Base-by-base conservation (phyloP, 116 monocot species). In the Zostera marina region DNA sequence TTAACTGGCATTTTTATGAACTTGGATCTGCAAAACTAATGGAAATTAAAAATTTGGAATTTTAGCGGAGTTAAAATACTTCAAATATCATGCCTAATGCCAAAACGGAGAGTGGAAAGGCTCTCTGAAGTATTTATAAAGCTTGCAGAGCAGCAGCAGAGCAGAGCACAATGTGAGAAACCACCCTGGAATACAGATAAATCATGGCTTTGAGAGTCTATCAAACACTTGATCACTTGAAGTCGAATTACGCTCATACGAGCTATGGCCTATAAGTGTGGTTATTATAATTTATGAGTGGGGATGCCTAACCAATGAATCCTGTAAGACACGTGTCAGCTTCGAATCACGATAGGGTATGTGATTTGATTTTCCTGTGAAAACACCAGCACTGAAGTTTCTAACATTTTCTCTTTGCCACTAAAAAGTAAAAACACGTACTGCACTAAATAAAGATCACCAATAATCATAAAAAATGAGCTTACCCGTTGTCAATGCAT, bases 271-370 rank as follows among this genome's bases (percentile, higher is more conserved):
- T n/a, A n/a, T n/a, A n/a, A n/a, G n/a, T n/a, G n/a, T 24, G 24
- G 43, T 57, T 40, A 57, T 15, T 42, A n/a, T n/a, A n/a, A n/a
- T n/a, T n/a, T n/a, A 16, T 5, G 19, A 20, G 26, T 9, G 41
- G 11, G 15, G n/a, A n/a, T 43, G 15, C 19, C 70, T 65, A 25
- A 91, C 91, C 82, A 91, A 62, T 63, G 81, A 66, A 81, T 91
- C 90, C 73, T 85, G 85, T n/a, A 91, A 77, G 73, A 91, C 76
- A 26, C 91, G 91, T 44, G 91, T 85, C 43, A 91, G 82, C 63
- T 82, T 85, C 13, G 85, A 91, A 62, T 85, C 85, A 7, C 91
- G 81, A 42, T 79, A 91, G 46, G 85, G 91, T 22, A 91, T 78
- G 63, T 91, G 85, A 44, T 73, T 79, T 22, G 49, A 54, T 70